Conservation (phyloP, 1,284 basidiomycete species). For the Marasmius tenuissimus region DNA sequence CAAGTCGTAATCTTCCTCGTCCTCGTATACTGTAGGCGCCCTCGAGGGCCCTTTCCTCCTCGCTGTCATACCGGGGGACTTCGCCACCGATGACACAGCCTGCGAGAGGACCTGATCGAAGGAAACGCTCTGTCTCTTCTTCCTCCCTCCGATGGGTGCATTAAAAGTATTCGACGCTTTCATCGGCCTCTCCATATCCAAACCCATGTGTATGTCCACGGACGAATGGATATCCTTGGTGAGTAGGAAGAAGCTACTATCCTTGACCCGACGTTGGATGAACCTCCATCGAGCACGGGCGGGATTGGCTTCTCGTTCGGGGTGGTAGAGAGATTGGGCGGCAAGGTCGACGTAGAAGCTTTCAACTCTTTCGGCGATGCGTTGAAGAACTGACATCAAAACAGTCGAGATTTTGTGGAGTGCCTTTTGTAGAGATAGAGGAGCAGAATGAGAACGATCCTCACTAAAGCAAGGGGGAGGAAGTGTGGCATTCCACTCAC, state of each 20-base stretch:
- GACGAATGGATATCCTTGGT: slow-evolving; percentile 1
- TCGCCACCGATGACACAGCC: slow-evolving; percentile 6
- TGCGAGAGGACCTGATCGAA: slow-evolving; percentile 12
- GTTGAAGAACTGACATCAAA: slow-evolving; percentile 11
- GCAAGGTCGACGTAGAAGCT: slow-evolving; percentile 13
- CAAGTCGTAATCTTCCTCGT: neutral
- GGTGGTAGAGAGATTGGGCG: slow-evolving; percentile 10
- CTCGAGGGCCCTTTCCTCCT: neutral
- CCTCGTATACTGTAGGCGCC: neutral
- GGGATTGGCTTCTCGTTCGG: slow-evolving; percentile 7
- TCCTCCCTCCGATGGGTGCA: slow-evolving; percentile 4
- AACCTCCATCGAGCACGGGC: slow-evolving; percentile 13
- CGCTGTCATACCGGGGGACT: neutral
- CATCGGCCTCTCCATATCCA: neutral
- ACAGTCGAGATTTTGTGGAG: slow-evolving; percentile 11
- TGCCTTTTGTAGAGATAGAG: neutral
- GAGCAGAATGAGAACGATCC: neutral
- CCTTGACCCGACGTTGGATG: slow-evolving; percentile 11
- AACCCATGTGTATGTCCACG: neutral
- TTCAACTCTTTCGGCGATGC: slow-evolving; percentile 13
- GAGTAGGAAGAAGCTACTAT: slow-evolving; percentile 16
- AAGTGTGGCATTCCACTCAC: neutral
- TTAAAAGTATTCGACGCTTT: slow-evolving; percentile 4
- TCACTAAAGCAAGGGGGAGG: neutral
- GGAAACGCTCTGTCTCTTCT: slow-evolving; percentile 20